These are phyloP conservation scores for Capsicum pubescens DNA, from an alignment of 257 asterid genomes.

Conservation along the genomic window DNA sequence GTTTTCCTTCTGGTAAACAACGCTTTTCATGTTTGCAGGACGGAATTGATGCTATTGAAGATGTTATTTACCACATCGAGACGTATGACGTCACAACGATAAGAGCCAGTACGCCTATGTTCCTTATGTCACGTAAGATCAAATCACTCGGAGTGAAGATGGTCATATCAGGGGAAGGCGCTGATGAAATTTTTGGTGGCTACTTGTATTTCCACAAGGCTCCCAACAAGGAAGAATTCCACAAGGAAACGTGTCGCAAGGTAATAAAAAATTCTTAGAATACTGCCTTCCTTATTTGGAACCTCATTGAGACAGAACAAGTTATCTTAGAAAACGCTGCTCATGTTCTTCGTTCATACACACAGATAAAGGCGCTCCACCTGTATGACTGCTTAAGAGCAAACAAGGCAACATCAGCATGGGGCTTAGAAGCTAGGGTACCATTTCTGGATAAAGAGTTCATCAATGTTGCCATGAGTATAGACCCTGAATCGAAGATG, in stretches of 20 bases:
- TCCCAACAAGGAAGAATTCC: slow-evolving; percentile 88
- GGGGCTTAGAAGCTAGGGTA: slow-evolving; percentile 98
- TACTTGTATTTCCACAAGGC: slow-evolving; percentile 56
- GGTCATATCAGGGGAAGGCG: slow-evolving; percentile 98
- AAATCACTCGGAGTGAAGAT: slow-evolving; percentile 95
- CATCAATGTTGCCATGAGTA: slow-evolving; percentile 83
- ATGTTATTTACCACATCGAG: slow-evolving; percentile 90
- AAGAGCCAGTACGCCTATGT: slow-evolving; percentile 98
- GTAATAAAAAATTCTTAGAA: slow-evolving; percentile 34
- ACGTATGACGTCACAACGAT: slow-evolving; percentile 96
- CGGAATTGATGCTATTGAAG: slow-evolving; percentile 98
- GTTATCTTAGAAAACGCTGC: not conserved
- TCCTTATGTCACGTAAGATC: slow-evolving; percentile 95
- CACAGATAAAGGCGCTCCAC: slow-evolving; percentile 93
- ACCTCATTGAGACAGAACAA: slow-evolving; percentile 2
- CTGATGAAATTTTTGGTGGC: slow-evolving; percentile 99
- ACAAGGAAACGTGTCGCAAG: slow-evolving; percentile 88
- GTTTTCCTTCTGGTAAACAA: not conserved
- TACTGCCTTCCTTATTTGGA: not conserved
- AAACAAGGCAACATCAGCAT: slow-evolving; percentile 92
- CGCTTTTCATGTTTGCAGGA: slow-evolving; percentile 50
- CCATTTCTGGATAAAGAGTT: slow-evolving; percentile 94
- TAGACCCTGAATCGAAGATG: slow-evolving; percentile 93
- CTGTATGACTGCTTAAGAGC: slow-evolving; percentile 95
- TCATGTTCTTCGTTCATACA: not conserved